Base-by-base conservation (phyloP, 345 rosid species). In the Rhodomyrtus tomentosa region DNA sequence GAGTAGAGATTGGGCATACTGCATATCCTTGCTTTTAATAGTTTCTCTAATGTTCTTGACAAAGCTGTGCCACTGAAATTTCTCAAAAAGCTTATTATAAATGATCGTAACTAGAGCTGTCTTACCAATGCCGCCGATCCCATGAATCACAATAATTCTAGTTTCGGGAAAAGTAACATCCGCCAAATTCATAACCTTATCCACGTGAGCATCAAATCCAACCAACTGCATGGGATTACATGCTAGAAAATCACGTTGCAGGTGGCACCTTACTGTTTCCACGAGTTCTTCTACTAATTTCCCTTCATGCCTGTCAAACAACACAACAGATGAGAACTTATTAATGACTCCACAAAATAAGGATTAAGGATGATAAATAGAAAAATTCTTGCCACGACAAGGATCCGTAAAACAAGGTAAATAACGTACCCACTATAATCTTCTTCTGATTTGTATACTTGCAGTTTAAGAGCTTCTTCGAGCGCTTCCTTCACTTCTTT, bases 381-480 rank as follows among this genome's bases (percentile, higher is more conserved):
- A 54, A 54, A 54, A 54, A 0, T 54, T 8, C n/a, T 54, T 22
- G n/a, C n/a, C 22, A 8, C 56, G 2, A 9, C 8, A 22, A 54
- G 11, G 56, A 54, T 54, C n/a, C 8, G n/a, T 22, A 22, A 54
- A 21, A 22, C 4, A 54, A 54, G 11, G 56, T 22, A 54, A 54
- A 54, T 11, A 11, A 8, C 56, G 4, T 54, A 54, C 56, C n/a
- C 53, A 15, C 53, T 51, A 50, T 50, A 50, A 10, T 50, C 14
- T 51, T 51, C 53, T 10, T 15, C 21, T 51, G 20, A 54, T 21
- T 54, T 4, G 56, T 2, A 21, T 54, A 54, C 10, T 54, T 11
- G 21, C 0, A 8, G 10, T 0, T 8, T 4, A 22, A 22, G 11
- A 21, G 11, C 25, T 54, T 54, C 3, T 8, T 3, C 0, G 11